phyloP scores from a whole-genome alignment of 176 grass and related monocot species.

The Oryza rufipogon region DNA sequence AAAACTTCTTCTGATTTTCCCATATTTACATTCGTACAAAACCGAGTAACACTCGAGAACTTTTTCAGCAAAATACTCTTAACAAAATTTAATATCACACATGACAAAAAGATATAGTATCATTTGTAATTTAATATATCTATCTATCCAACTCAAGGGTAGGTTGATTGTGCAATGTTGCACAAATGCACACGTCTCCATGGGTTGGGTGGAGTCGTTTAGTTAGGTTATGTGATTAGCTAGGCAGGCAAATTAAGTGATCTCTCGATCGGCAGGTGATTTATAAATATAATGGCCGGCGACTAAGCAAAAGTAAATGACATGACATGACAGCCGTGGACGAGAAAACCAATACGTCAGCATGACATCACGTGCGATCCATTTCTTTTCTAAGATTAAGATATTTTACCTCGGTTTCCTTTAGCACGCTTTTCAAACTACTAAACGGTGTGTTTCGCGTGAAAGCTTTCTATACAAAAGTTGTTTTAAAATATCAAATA shows the following conservation, averaged over 20 bases:
- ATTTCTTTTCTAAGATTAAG: too few relatives aligned
- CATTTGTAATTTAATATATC: not conserved
- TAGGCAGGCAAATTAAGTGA: not conserved
- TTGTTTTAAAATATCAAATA: too few relatives aligned
- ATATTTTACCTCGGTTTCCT: too few relatives aligned
- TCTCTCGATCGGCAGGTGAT: not conserved
- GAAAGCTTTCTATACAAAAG: too few relatives aligned
- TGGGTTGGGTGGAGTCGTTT: slow-evolving; percentile 12
- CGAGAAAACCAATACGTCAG: not conserved
- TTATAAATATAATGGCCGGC: not conserved
- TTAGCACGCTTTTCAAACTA: too few relatives aligned
- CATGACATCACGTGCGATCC: not conserved
- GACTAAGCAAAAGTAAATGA: not conserved
- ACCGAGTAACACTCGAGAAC: too few relatives aligned
- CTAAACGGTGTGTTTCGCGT: too few relatives aligned
- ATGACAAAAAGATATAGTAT: too few relatives aligned
- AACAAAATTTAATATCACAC: not conserved
- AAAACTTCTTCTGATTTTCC: too few relatives aligned
- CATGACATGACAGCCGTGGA: not conserved
- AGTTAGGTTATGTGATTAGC: slow-evolving; percentile 4
- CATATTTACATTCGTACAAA: too few relatives aligned
- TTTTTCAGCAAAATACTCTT: too few relatives aligned
- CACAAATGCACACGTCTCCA: not conserved
- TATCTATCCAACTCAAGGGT: not conserved
- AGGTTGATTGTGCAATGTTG: not conserved